Evolutionary conservation across 352 stramenopile species (phyloP).

Genomic region (Phytopythium oedochilum): DNA sequence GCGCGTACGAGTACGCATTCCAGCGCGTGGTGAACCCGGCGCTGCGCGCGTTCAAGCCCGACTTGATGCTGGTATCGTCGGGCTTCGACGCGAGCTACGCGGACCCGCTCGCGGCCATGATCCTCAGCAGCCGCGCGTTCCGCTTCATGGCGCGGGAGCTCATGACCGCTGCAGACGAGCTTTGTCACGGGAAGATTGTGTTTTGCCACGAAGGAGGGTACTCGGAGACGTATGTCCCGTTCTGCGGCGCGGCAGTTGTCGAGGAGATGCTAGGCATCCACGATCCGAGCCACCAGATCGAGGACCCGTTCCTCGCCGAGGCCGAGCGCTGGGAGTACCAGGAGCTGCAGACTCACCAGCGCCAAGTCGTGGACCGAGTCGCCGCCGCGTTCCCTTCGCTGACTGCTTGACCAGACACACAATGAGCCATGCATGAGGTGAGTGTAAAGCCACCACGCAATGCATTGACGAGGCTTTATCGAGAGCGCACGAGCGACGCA

Average conservation of each 20-base stretch:
- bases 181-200: slow-evolving; percentile 55
- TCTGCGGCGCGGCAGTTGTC: slow-evolving; percentile 81
- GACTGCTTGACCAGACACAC: neutral
- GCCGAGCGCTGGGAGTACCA: slow-evolving; percentile 74
- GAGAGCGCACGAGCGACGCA: neutral
- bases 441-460: no score
- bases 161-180: slow-evolving; percentile 26
- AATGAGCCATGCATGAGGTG: no score
- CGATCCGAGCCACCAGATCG: slow-evolving; percentile 34
- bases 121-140: slow-evolving; percentile 71
- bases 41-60: slow-evolving; percentile 60
- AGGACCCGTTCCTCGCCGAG: slow-evolving; percentile 56
- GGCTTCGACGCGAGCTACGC: slow-evolving; percentile 78
- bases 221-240: slow-evolving; percentile 88
- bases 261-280: slow-evolving; percentile 58
- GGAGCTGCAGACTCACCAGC: slow-evolving; percentile 68
- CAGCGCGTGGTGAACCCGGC: slow-evolving; percentile 59
- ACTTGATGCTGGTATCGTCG: slow-evolving; percentile 77
- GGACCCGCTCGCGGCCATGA: slow-evolving; percentile 83
- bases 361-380: slow-evolving; percentile 39
- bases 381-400: neutral
- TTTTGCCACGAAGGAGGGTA: slow-evolving; percentile 84
- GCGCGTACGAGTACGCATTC: slow-evolving; percentile 73
- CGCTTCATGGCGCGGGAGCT: slow-evolving; percentile 60
- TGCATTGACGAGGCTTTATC: neutral